Evolutionary conservation across 2,329 filamentous ascomycete species (phyloP).

Genomic region (Hypomyces rosellus): DNA sequence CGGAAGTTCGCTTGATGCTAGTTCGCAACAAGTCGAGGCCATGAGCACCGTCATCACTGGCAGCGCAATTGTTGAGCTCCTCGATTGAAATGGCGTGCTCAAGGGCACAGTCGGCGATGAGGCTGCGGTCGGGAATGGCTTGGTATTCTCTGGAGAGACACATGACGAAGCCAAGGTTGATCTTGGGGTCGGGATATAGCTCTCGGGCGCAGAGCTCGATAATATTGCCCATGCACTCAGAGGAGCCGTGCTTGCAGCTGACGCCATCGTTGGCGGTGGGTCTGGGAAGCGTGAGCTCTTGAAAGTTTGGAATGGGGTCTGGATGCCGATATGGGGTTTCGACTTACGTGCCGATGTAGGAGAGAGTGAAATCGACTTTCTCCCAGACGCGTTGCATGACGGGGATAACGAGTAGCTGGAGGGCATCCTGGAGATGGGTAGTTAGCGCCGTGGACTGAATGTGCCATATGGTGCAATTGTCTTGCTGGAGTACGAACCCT

Average conservation of each 20-base stretch:
- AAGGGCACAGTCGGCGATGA: conserved; percentile 81
- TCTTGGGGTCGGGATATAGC: conserved; percentile 78
- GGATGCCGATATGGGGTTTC: neutral
- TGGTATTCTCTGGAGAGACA: conserved; percentile 73
- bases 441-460: neutral
- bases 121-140: conserved; percentile 68
- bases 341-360: conserved; percentile 75
- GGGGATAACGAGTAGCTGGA: conserved; percentile 74
- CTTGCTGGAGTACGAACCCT: conserved; percentile 35
- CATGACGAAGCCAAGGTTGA: conserved; percentile 87
- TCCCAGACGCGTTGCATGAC: conserved; percentile 75
- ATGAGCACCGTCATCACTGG: conserved; percentile 65
- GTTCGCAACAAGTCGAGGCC: conserved; percentile 61
- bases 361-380: conserved; percentile 86
- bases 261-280: conserved; percentile 75
- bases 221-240: conserved; percentile 89
- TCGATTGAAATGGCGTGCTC: conserved; percentile 85
- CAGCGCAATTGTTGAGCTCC: conserved; percentile 74
- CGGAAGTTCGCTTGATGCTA: conserved; percentile 58
- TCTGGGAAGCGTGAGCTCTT: conserved; percentile 29
- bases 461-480: neutral
- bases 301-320: no score
- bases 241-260: conserved; percentile 80
- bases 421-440: conserved; percentile 53
- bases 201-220: conserved; percentile 84